Conservation (phyloP, 2,329 filamentous ascomycete species). For the Pezizomycotina sp. region DNA sequence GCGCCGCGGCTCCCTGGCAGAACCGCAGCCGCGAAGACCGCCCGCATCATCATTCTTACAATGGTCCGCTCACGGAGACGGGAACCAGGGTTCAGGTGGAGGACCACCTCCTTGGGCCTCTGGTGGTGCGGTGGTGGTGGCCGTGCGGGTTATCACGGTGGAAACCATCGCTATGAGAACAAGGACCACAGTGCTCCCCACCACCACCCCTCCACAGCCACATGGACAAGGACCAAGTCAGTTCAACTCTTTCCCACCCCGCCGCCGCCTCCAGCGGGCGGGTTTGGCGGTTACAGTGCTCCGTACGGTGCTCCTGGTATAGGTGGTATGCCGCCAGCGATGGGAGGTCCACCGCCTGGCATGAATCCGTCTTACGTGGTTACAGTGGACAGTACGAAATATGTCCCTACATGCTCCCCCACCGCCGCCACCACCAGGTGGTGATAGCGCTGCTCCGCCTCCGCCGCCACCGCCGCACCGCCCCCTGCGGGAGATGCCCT, state of each 20-base stretch:
- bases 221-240: slow-evolving; percentile 8
- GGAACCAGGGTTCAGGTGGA: slow-evolving; percentile 33
- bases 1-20: slow-evolving; percentile 68
- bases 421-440: slow-evolving; percentile 23
- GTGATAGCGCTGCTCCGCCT: slow-evolving; percentile 21
- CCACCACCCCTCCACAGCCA: slow-evolving; percentile 40
- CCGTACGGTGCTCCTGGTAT: slow-evolving; percentile 18
- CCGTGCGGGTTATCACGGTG: slow-evolving; percentile 31
- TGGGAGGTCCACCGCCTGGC: slow-evolving; percentile 12
- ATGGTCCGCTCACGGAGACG: slow-evolving; percentile 40
- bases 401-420: slow-evolving; percentile 20
- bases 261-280: slow-evolving; percentile 13
- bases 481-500: slow-evolving; percentile 12
- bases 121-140: slow-evolving; percentile 27
- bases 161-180: slow-evolving; percentile 42
- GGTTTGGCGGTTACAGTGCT: slow-evolving; percentile 7
- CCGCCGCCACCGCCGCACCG: slow-evolving; percentile 18
- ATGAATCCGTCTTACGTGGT: slow-evolving; percentile 8
- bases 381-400: slow-evolving; percentile 10
- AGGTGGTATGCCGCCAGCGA: slow-evolving; percentile 13
- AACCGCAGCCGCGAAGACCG: slow-evolving; percentile 34
- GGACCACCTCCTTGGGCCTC: slow-evolving; percentile 41
- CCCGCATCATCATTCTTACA: slow-evolving; percentile 37
- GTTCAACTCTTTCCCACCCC: slow-evolving; percentile 14
- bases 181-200: slow-evolving; percentile 34